Conservation (phyloP, 495 filamentous ascomycete species). For the Tuber microsphaerosporum region DNA sequence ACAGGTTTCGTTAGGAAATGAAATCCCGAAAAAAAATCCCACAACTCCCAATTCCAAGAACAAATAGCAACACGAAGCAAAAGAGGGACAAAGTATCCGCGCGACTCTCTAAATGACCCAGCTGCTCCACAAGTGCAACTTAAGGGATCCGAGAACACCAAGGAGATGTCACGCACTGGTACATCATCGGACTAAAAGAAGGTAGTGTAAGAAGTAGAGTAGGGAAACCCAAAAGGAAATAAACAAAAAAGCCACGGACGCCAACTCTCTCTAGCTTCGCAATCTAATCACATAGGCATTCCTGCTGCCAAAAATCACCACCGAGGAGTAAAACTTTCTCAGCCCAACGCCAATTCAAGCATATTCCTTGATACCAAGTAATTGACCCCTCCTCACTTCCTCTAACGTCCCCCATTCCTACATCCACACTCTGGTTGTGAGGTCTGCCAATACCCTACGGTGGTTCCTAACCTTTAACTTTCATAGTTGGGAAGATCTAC, state of each 20-base stretch:
- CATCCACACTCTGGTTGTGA: neutral
- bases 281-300: neutral
- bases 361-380: neutral
- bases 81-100: neutral
- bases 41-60: neutral
- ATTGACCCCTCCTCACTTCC: neutral
- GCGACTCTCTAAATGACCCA: neutral
- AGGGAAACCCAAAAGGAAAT: neutral
- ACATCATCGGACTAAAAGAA: neutral
- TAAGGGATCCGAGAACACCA: neutral
- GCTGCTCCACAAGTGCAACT: neutral
- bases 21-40: neutral
- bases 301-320: neutral
- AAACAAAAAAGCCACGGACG: neutral
- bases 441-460: neutral
- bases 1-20: neutral
- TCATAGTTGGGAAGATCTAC: neutral
- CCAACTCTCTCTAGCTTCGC: neutral
- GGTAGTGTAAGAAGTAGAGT: neutral
- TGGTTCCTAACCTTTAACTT: neutral
- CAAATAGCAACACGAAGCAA: neutral
- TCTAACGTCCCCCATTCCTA: too few relatives aligned
- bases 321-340: neutral
- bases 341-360: neutral
- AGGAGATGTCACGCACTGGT: neutral